Evolutionary conservation across 192 early-diverging fungal species (phyloP).

Genomic region (Mortierella hygrophila): DNA sequence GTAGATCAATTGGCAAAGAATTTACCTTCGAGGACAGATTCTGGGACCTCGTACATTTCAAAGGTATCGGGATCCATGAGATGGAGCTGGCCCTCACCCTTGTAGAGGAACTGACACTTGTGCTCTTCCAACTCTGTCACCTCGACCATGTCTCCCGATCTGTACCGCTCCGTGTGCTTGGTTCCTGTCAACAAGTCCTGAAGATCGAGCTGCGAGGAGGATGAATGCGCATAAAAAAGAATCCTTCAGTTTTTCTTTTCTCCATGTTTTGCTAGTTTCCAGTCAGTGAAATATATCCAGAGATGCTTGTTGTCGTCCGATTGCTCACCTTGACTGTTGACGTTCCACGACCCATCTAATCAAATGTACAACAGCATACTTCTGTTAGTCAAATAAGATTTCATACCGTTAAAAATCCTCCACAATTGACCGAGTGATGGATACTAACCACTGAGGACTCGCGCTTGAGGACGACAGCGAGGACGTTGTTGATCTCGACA

Average conservation of each 20-base stretch:
- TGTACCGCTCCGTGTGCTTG: constrained; percentile 76
- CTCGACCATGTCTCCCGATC: constrained; percentile 77
- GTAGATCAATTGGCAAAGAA: constrained; percentile 35
- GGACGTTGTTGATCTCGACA: constrained; percentile 73
- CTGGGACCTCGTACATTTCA: constrained; percentile 75
- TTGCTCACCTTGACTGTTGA: constrained; percentile 39
- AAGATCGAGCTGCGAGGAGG: constrained; percentile 69
- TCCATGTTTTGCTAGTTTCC: neutral
- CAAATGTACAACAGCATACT: neutral
- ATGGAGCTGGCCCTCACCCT: constrained; percentile 70
- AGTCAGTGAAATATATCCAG: constrained; percentile 2
- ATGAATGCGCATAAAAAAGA: neutral
- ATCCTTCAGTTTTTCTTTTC: neutral
- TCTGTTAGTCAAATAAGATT: neutral
- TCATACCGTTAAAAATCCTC: neutral
- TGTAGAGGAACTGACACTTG: constrained; percentile 81
- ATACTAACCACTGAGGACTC: constrained; percentile 80
- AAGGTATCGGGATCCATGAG: constrained; percentile 77
- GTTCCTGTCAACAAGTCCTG: constrained; percentile 73
- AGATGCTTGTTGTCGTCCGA: neutral
- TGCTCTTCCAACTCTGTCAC: constrained; percentile 76
- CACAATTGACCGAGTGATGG: constrained; percentile 46
- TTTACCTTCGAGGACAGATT: constrained; percentile 70
- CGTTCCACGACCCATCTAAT: constrained; percentile 49
- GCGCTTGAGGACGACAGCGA: constrained; percentile 74